A percentile compares a stretch with the other conserved stretches of the same genome.
Conservation (phyloP, 805 yeast species). For the Metschnikowia borealis region DNA sequence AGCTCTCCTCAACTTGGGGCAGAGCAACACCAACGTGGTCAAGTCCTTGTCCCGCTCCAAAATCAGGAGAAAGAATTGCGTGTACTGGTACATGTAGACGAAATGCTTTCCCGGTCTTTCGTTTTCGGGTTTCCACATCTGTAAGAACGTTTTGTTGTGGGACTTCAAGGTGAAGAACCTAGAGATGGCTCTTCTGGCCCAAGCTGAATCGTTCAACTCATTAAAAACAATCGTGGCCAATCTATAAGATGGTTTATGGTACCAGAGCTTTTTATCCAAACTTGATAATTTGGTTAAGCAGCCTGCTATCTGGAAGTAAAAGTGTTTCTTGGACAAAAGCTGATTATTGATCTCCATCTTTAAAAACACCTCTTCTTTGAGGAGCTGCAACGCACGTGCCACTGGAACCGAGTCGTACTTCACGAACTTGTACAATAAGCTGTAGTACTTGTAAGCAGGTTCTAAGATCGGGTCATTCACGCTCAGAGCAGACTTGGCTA, state of each 20-base stretch:
- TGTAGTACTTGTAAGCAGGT: conserved; percentile 67
- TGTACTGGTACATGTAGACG: conserved; percentile 67
- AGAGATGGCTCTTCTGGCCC: conserved; percentile 64
- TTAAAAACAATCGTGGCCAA: conserved; percentile 59
- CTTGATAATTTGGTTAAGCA: conserved; percentile 46
- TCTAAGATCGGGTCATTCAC: conserved; percentile 60
- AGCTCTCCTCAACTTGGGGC: conserved; percentile 72
- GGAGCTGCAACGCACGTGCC: conserved; percentile 33
- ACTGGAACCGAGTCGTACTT: conserved; percentile 31
- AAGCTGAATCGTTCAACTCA: conserved; percentile 47
- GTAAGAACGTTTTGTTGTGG: conserved; percentile 65
- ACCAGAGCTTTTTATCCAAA: conserved; percentile 85
- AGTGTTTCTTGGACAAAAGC: conserved; percentile 18
- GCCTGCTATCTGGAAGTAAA: conserved; percentile 40
- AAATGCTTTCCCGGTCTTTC: conserved; percentile 95
- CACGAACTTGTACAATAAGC: conserved; percentile 55
- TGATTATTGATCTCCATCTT: conserved; percentile 6
- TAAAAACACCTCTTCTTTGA: conserved; percentile 35
- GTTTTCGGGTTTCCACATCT: conserved; percentile 88
- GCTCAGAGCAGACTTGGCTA: neutral
- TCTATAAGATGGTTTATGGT: conserved; percentile 76
- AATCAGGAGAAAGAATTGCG: conserved; percentile 57
- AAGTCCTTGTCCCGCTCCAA: conserved; percentile 53
- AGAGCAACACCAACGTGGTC: conserved; percentile 53
- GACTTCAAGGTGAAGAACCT: conserved; percentile 62